These are phyloP conservation scores for Verbena officinalis DNA, from an alignment of 257 asterid genomes.

Conservation along the genomic window DNA sequence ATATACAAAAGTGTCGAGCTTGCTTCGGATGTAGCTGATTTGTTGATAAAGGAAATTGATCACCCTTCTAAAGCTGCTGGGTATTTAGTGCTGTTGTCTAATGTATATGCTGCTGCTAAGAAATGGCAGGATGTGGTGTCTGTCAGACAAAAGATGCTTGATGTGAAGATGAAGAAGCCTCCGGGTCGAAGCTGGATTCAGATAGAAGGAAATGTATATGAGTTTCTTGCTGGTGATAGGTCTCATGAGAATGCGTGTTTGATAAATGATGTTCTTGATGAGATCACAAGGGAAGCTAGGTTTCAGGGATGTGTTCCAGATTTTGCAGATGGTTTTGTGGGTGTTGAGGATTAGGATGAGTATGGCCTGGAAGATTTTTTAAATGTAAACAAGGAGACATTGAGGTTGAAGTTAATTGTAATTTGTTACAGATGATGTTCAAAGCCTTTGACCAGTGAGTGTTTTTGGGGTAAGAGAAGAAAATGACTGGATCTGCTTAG, in stretches of 20 bases:
- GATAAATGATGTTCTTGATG: slow-evolving; percentile 49
- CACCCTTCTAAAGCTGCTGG: slow-evolving; percentile 52
- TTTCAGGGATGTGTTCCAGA: slow-evolving; percentile 29
- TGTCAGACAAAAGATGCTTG: slow-evolving; percentile 55
- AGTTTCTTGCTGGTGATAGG: slow-evolving; percentile 55
- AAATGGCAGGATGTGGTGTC: slow-evolving; percentile 72
- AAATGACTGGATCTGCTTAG: no score
- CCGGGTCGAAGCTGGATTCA: slow-evolving; percentile 81
- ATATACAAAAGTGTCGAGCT: slow-evolving; percentile 58
- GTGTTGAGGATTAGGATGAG: slow-evolving; percentile 4
- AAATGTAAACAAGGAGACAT: background rate
- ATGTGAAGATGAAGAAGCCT: slow-evolving; percentile 48
- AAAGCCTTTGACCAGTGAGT: background rate
- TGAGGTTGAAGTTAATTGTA: background rate
- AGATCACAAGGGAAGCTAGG: slow-evolving; percentile 41
- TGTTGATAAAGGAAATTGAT: slow-evolving; percentile 47
- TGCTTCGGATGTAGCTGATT: slow-evolving; percentile 57
- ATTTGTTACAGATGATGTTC: background rate
- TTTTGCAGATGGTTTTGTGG: slow-evolving; percentile 13
- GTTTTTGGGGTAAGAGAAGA: no score
- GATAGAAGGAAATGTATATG: slow-evolving; percentile 47
- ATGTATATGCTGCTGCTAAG: slow-evolving; percentile 59
- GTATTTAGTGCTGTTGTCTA: slow-evolving; percentile 66
- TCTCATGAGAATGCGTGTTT: slow-evolving; percentile 42
- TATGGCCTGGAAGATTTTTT: background rate